These are phyloP conservation scores for Takakia lepidozioides DNA, from an alignment of 225 moss, liverwort and hornwort species.

Conservation along the genomic window DNA sequence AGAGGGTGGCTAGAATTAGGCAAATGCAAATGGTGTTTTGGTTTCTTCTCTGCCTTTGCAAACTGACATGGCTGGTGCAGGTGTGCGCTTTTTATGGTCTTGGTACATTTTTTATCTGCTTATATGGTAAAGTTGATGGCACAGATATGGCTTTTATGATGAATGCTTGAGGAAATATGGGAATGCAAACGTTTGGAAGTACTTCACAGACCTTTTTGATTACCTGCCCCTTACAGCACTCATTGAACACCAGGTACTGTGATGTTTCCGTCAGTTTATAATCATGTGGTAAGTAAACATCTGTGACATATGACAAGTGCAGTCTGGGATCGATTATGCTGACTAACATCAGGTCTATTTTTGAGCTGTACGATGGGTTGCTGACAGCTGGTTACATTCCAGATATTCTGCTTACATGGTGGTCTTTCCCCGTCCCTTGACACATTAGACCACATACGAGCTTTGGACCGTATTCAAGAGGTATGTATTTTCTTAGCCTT, in stretches of 20 bases:
- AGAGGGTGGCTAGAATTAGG: too few relatives aligned
- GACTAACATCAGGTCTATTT: too few relatives aligned
- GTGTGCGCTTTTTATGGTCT: too few relatives aligned
- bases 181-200: conserved; percentile 99
- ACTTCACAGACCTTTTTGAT: conserved; percentile 96
- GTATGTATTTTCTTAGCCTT: too few relatives aligned
- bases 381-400: conserved; percentile 9
- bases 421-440: conserved; percentile 96
- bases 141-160: conserved; percentile 99
- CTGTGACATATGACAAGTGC: too few relatives aligned
- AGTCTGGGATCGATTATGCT: too few relatives aligned
- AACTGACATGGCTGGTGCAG: too few relatives aligned
- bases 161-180: conserved; percentile 99
- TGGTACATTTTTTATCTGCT: too few relatives aligned
- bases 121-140: too few relatives aligned
- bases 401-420: conserved; percentile 99
- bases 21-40: too few relatives aligned
- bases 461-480: conserved; percentile 98
- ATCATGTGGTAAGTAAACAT: not conserved
- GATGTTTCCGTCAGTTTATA: not conserved
- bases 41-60: too few relatives aligned
- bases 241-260: conserved; percentile 93
- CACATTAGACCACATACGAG: conserved; percentile 96
- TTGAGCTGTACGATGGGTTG: too few relatives aligned
- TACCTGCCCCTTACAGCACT: conserved; percentile 96